These are phyloP conservation scores for Micractinium sp. DNA, from an alignment of 139 green algal genomes.

Conservation along the genomic window DNA sequence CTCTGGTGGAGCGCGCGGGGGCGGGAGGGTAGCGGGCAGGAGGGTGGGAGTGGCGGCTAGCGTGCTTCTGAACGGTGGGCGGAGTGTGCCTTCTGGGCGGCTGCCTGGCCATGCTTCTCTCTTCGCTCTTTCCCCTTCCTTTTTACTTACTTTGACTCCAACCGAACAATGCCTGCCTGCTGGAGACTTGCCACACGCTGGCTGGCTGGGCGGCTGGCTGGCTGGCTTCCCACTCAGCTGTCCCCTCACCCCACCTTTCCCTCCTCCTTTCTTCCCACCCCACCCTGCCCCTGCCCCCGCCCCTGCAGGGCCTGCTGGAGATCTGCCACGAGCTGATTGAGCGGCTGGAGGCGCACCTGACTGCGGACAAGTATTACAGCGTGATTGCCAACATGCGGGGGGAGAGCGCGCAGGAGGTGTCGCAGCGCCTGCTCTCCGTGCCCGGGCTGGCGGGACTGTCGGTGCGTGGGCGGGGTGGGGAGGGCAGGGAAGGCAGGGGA, in stretches of 20 bases:
- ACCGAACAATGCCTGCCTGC: neutral
- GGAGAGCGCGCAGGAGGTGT: constrained; percentile 77
- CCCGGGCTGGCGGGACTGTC: constrained; percentile 71
- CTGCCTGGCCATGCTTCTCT: too few relatives aligned
- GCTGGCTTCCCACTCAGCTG: too few relatives aligned
- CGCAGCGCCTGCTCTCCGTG: constrained; percentile 63
- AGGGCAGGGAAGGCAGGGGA: neutral
- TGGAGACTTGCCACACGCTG: neutral
- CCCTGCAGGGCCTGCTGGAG: constrained; percentile 61
- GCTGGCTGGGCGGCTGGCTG: neutral
- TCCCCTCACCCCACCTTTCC: too few relatives aligned
- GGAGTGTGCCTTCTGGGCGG: too few relatives aligned
- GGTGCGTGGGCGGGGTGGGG: constrained; percentile 22
- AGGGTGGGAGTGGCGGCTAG: too few relatives aligned
- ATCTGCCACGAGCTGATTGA: constrained; percentile 95
- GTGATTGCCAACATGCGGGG: constrained; percentile 95
- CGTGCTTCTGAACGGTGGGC: too few relatives aligned
- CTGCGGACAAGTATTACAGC: constrained; percentile 87
- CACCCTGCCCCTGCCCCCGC: neutral
- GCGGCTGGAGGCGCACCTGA: constrained; percentile 94
- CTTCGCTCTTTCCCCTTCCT: too few relatives aligned
- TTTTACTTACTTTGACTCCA: too few relatives aligned
- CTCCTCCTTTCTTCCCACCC: neutral
- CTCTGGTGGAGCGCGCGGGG: neutral
- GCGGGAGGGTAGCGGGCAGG: neutral